Evolutionary conservation across 257 asterid species (phyloP).

Genomic region (Primulina huaijiensis): DNA sequence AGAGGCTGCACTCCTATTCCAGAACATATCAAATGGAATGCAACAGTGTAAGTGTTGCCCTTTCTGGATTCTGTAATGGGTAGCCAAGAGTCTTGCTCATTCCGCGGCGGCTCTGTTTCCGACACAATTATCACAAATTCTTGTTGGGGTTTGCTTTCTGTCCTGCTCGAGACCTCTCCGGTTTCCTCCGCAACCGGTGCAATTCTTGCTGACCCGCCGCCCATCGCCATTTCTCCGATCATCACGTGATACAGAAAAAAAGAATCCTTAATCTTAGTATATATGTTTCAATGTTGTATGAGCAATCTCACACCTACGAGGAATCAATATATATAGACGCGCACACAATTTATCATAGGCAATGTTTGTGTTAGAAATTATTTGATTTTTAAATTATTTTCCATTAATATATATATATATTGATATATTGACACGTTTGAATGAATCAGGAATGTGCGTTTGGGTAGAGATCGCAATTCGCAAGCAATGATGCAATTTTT

Average conservation of each 20-base stretch:
- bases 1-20: constrained; percentile 61
- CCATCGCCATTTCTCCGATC: background rate
- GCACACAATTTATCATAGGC: no score
- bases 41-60: constrained; percentile 40
- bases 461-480: no score
- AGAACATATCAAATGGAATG: constrained; percentile 45
- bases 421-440: no score
- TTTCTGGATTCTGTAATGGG: constrained; percentile 60
- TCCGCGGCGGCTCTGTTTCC: background rate
- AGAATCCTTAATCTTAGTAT: background rate
- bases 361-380: no score
- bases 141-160: background rate
- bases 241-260: background rate
- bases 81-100: constrained; percentile 38
- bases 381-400: no score
- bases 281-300: background rate
- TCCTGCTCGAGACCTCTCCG: background rate
- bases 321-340: no score
- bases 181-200: background rate
- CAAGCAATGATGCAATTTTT: no score
- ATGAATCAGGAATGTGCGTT: no score
- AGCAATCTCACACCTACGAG: no score
- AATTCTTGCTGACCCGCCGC: background rate
- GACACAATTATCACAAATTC: background rate
- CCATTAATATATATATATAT: no score